Evolutionary conservation across 768 basidiomycete species (phyloP), one percentile per base, ranked within the genome.

Genomic region (Tephrocybe rancida): DNA sequence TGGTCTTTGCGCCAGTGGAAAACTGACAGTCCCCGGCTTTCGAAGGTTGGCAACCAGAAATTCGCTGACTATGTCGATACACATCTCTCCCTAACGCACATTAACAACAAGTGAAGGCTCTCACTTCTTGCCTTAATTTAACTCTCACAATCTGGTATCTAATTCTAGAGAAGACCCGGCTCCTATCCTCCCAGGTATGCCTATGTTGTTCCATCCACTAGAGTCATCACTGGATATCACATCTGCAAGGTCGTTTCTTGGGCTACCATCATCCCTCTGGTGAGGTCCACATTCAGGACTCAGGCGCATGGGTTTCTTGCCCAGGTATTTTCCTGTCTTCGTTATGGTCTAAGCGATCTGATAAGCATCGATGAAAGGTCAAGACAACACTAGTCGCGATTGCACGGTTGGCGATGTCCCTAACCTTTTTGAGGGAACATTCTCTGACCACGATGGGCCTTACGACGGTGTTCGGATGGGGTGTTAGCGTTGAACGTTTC

Each of bases 11-110:
- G 55, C 34, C 18, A 44, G 26, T 22, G 3, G 29, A 29, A n/a
- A 19, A 14, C 16, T 45, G 7, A 30, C 16, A 26, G n/a, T 5
- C n/a, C 5, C 16, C 34, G 11, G 13, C 10, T 5, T 7, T 1
- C 16, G 13, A 27, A 77, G 77, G 77, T 78, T 26, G 84, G 86
- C 11, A 86, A 87, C 64, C 77, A 79, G 61, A 81, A 72, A 1
- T 88, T 86, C 57, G 85, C 84, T 0, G 57, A 84, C 61, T 84
- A 82, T 58, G 79, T 86, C 43, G 84, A 86, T 56, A 69, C 76
- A 6, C 67, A 81, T 49, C 34, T 75, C 19, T 47, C 68, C 11
- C 58, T 87, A 42, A 83, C 78, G 0, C 85, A 82, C 60, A 80
- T 88, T 58, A 87, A 84, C 61, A 87, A 88, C 69, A 74, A 66